Conservation (phyloP, 2,329 filamentous ascomycete species). For the Sporothrix pseudoabietina region DNA sequence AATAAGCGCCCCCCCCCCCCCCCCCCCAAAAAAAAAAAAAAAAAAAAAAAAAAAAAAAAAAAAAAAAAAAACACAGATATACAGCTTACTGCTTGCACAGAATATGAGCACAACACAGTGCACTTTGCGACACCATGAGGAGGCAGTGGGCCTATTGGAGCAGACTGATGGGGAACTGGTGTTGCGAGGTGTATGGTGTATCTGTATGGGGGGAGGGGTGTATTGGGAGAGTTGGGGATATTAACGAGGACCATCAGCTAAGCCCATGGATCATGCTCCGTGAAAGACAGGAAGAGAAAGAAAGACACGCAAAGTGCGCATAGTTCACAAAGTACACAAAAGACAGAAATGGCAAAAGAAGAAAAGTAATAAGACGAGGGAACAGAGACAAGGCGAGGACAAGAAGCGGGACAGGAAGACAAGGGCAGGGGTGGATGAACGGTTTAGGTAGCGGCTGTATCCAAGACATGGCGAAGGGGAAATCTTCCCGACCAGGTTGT, state of each 20-base stretch:
- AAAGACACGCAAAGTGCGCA: neutral
- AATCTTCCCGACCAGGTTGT: slow-evolving; percentile 35
- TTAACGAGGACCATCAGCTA: slow-evolving; percentile 22
- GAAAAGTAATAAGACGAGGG: neutral
- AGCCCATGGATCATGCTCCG: slow-evolving; percentile 22
- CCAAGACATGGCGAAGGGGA: slow-evolving; percentile 23
- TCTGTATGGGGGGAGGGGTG: neutral
- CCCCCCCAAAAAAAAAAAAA: neutral
- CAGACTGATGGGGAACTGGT: neutral
- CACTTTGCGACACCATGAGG: slow-evolving; percentile 22
- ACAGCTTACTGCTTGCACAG: slow-evolving; percentile 17
- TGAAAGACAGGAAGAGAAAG: slow-evolving; percentile 17
- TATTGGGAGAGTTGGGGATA: neutral
- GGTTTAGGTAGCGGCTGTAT: slow-evolving; percentile 34
- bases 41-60: neutral
- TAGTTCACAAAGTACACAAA: neutral
- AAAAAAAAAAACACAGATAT: neutral
- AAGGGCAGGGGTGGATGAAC: slow-evolving; percentile 23
- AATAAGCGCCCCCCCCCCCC: too few relatives aligned
- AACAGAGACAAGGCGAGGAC: slow-evolving; percentile 8
- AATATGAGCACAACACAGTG: slow-evolving; percentile 19
- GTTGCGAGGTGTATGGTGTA: neutral
- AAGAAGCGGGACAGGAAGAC: slow-evolving; percentile 23
- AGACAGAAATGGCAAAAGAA: slow-evolving; percentile 17
- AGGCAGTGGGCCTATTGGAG: slow-evolving; percentile 20